Evolutionary conservation across 2,329 filamentous ascomycete genomes (phyloP).

Genomic region (Aspergillus japonicus): DNA sequence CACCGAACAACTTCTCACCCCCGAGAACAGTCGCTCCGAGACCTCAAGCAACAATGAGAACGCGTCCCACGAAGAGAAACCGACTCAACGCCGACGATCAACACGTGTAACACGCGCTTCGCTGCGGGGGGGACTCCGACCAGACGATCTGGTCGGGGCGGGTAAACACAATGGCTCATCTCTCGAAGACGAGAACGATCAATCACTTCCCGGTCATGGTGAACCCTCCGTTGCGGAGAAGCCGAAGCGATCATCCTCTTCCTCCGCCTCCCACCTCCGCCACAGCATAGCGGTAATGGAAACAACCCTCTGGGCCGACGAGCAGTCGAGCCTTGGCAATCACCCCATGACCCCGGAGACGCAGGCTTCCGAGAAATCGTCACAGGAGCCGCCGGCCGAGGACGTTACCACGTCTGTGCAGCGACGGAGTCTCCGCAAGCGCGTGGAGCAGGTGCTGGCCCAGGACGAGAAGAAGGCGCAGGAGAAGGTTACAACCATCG

Average conservation of each 20-base stretch:
- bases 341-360: constrained; percentile 33
- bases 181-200: constrained; percentile 27
- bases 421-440: constrained; percentile 33
- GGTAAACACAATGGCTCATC: constrained; percentile 23
- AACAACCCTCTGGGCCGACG: constrained; percentile 29
- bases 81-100: constrained; percentile 32
- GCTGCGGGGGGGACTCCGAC: constrained; percentile 30
- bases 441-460: constrained; percentile 30
- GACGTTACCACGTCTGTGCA: constrained; percentile 28
- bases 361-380: constrained; percentile 34
- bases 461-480: constrained; percentile 26
- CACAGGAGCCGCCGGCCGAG: constrained; percentile 27
- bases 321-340: constrained; percentile 24
- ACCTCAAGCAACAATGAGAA: constrained; percentile 43
- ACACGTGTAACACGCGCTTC: constrained; percentile 44
- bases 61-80: constrained; percentile 36
- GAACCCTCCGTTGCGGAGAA: constrained; percentile 33
- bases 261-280: constrained; percentile 31
- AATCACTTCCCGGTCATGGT: constrained; percentile 38
- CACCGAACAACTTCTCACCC: constrained; percentile 43
- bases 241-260: constrained; percentile 33
- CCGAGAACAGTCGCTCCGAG: constrained; percentile 46
- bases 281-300: constrained; percentile 46
- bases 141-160: constrained; percentile 24
- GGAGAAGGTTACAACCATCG: constrained; percentile 21